A percentile compares a stretch with the other conserved stretches of the same genome.
phyloP scores from a whole-genome alignment of 768 basidiomycete genomes.

The Boletellus sp. region DNA sequence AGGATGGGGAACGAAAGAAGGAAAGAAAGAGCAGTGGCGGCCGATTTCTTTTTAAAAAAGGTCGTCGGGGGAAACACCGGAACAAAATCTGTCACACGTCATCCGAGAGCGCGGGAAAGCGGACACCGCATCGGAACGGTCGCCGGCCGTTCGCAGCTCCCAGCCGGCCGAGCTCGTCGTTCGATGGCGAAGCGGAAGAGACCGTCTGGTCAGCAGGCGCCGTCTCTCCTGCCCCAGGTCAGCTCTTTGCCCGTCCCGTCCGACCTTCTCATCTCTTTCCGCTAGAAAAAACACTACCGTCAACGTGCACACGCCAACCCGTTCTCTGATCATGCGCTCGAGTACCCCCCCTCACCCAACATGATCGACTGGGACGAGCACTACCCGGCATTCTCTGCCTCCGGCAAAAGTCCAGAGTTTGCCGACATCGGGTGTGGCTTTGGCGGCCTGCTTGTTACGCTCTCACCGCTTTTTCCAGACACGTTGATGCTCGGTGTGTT shows the following conservation, averaged over 20 bases:
- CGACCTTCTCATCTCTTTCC: neutral
- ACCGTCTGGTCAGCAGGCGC: constrained; percentile 3
- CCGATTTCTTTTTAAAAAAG: no score
- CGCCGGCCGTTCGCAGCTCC: no score
- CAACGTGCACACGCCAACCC: constrained; percentile 85
- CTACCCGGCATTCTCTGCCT: constrained; percentile 65
- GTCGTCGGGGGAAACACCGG: constrained; percentile 26
- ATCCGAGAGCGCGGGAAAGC: no score
- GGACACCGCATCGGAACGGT: no score
- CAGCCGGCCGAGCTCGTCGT: no score
- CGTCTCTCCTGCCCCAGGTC: constrained; percentile 50
- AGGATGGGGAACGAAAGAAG: neutral
- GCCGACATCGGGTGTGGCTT: constrained; percentile 98
- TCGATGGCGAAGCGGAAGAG: constrained; percentile 30
- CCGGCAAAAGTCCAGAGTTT: constrained; percentile 77
- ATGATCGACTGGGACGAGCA: constrained; percentile 79
- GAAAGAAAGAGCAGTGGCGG: neutral
- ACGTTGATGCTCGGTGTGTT: constrained; percentile 86
- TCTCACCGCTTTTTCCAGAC: constrained; percentile 89
- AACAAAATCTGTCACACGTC: neutral
- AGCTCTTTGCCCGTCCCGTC: neutral
- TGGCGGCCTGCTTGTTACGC: constrained; percentile 84
- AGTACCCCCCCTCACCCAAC: constrained; percentile 77
- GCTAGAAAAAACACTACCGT: constrained; percentile 77
- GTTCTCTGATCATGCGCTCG: constrained; percentile 83